Evolutionary conservation across 768 basidiomycete species (phyloP), one percentile per base, ranked within the genome.

Genomic region (Zangia roseola): DNA sequence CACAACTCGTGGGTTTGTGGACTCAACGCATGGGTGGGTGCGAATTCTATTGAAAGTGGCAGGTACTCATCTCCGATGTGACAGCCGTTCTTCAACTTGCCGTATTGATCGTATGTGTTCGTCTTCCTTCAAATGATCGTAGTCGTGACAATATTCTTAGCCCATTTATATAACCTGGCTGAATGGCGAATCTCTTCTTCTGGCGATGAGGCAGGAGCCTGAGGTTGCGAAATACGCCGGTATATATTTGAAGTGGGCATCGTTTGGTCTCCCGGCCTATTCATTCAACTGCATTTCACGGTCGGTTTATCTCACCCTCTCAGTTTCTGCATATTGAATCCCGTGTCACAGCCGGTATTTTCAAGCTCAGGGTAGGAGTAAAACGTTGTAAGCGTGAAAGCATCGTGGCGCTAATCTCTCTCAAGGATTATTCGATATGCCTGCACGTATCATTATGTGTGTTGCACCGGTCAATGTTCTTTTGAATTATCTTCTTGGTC

Each of bases 1-100:
- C 94, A 0, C 74, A 85, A 6, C 74, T 91, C 0, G 92, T 97
- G 12, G 94, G 94, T 4, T 75, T 95, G 2, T 95, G 93, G 93
- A 72, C 87, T 12, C 91, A 94, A 64, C 75, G 94, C 52, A 94
- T 92, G 90, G 74, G 87, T 88, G 53, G 35, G 50, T 52, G 2
- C 17, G n/a, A 17, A 14, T 26, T 36, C 4, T 23, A 16, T 26
- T 6, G 37, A n/a, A 12, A 12, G 28, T 10, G 28, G 10, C 28
- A 28, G 5, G 16, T 40, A 6, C 30, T 55, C 10, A 54, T 19
- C 3, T 9, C n/a, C 17, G 26, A 23, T 5, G n/a, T n/a, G 23
- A 41, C 24, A 61, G 60, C 42, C 17, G 60, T 61, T 30, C 31
- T 61, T 3, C 60, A 61, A 17, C 17, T 53, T 12, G 25, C 59